phyloP scores from a whole-genome alignment of 2,329 filamentous ascomycete genomes.

The Raffaelea arxii region DNA sequence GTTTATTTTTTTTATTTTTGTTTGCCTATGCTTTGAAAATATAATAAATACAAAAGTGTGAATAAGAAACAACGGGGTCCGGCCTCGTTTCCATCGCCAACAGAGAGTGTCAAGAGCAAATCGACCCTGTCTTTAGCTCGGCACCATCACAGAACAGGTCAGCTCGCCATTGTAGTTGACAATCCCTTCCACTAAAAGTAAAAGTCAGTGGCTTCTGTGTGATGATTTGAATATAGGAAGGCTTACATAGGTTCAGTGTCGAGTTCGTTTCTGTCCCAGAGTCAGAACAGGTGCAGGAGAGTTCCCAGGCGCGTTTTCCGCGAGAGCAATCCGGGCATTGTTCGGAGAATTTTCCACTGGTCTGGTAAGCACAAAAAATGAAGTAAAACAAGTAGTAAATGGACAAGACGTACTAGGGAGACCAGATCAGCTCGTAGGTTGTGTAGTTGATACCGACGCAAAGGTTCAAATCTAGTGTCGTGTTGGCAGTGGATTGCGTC shows the following conservation, averaged over 20 bases:
- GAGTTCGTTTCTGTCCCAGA: slow-evolving; percentile 3
- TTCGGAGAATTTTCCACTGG: slow-evolving; percentile 12
- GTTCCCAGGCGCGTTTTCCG: neutral
- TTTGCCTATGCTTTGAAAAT: too few relatives aligned
- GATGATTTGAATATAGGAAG: neutral
- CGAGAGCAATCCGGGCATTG: slow-evolving; percentile 11
- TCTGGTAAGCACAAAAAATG: neutral
- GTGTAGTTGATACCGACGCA: slow-evolving; percentile 13
- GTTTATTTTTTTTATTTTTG: too few relatives aligned
- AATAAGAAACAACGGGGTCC: too few relatives aligned
- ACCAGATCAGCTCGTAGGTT: slow-evolving; percentile 8
- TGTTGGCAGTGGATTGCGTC: neutral
- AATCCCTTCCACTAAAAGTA: neutral
- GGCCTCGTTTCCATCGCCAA: neutral
- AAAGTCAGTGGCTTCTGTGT: neutral
- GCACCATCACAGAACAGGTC: too few relatives aligned
- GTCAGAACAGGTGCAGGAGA: slow-evolving; percentile 9
- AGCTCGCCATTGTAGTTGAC: neutral
- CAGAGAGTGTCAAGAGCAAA: neutral
- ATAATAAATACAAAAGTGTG: too few relatives aligned
- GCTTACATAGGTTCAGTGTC: slow-evolving; percentile 11
- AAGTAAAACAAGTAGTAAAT: neutral
- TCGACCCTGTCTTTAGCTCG: too few relatives aligned
- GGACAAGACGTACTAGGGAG: slow-evolving; percentile 6
- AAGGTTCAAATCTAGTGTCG: slow-evolving; percentile 13